Base-by-base conservation (phyloP, 179 eudicot species). In the Gypsophila paniculata region DNA sequence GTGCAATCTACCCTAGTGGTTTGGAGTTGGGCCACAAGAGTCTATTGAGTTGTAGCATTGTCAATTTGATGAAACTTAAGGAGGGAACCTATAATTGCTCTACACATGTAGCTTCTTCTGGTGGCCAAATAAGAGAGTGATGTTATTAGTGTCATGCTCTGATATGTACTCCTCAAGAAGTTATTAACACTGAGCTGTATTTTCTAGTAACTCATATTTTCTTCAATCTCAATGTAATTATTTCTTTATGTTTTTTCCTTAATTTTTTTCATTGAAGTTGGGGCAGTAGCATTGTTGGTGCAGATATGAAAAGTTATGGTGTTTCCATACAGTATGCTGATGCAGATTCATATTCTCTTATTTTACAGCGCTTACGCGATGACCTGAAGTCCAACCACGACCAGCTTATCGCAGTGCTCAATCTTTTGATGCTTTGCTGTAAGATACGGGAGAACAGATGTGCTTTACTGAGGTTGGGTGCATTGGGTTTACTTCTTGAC, bases 321-420 rank as follows among this genome's bases (percentile, higher is more conserved):
- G 8, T 42, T 42, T 39, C 49, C 68, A 64, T 48, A 38, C 29
- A 9, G 8, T 34, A 23, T 64, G 26, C 69, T 42, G 69, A 18
- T n/a, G 19, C 14, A 65, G 29, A 62, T 17, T 46, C 8, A 46
- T 49, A 65, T 52, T 22, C 15, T 74, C 22, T 69, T 25, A 69
- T 54, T 57, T 3, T 86, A 61, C 88, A 95, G 99, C 87, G 86
- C 44, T 70, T 87, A 77, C 89, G 90, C 58, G 99, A 90, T 76
- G 93, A 95, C 80, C 77, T 93, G 79, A 95, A 93, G 86, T 89
- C 89, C 72, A 93, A 92, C 77, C 99, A 93, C 77, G 99, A 93
- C 85, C 96, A 90, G 85, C 64, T 95, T 78, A 81, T 83, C 73
- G 93, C 88, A 22, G 93, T 93, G 80, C 91, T 95, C 72, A 93